Evolutionary conservation across 225 moss, liverwort and hornwort species (phyloP), one percentile per base, ranked within the genome.

Genomic region (Anthoceros angustus): DNA sequence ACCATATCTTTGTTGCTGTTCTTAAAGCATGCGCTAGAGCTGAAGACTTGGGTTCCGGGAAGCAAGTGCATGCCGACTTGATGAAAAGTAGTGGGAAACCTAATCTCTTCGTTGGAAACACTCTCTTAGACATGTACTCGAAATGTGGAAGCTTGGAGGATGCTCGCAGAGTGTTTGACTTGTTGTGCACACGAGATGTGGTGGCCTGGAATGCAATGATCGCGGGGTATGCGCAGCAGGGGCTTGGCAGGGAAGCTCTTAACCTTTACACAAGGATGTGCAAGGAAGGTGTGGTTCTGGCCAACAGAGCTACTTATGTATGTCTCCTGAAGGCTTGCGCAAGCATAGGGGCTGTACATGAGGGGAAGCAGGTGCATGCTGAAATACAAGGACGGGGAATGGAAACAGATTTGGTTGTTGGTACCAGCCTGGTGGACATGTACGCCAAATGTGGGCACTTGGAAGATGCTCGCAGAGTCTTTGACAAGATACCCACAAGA

Each of bases 1-100:
- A 46, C 45, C 45, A 46, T 6, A 46, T 46, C 45, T 46, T 46
- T 46, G 45, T 46, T 46, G 45, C 45, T 46, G 45, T 46, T 46
- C 45, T 46, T 46, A 46, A 46, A 46, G 45, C 45, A 46, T 46
- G 45, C 45, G 45, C 45, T 46, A 46, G 45, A 46, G 45, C 45
- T 46, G 45, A 46, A 46, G 45, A 46, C 45, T 46, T 46, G 45
- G 45, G 45, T 46, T 46, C 6, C 45, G 45, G 45, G 45, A 46
- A 46, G 45, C 45, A 46, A 46, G 45, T 46, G 45, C 45, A 32
- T 32, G 32, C 32, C 4, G 32, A 32, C 32, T 1, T 32, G 32
- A 46, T 46, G 45, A 46, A 46, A 46, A 46, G 45, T 46, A 46
- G 6, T 46, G 45, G 45, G 45, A 6, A 46, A 46, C 45, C 45